Conservation (phyloP, 2,329 filamentous ascomycete genomes). For the Albifimbria verrucaria region DNA sequence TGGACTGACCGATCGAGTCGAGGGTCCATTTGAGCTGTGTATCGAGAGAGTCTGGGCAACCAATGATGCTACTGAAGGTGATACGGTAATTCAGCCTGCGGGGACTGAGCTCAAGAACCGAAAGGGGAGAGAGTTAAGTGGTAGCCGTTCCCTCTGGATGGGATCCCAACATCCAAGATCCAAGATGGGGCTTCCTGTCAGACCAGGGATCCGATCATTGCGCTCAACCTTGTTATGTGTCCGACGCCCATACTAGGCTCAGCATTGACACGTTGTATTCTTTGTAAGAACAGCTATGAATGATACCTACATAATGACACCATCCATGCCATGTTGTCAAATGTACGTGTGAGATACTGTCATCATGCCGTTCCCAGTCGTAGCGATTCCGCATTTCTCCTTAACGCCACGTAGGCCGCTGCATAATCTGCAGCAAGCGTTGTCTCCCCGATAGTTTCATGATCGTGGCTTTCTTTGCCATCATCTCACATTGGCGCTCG, state of each 20-base stretch:
- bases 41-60: constrained; percentile 90
- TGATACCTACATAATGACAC: no score
- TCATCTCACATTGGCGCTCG: constrained; percentile 70
- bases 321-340: constrained; percentile 4
- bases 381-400: constrained; percentile 32
- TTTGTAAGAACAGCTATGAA: no score
- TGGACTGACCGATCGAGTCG: constrained; percentile 82
- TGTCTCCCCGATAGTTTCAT: constrained; percentile 65
- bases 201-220: no score
- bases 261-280: no score
- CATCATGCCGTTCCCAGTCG: constrained; percentile 18
- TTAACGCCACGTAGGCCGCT: constrained; percentile 60
- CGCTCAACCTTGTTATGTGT: no score
- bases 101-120: constrained; percentile 31
- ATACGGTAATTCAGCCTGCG: constrained; percentile 13
- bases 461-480: constrained; percentile 78
- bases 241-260: no score
- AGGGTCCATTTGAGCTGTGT: constrained; percentile 82
- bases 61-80: constrained; percentile 45
- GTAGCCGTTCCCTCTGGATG: constrained; percentile 20
- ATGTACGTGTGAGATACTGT: no score
- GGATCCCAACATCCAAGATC: no score
- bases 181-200: no score
- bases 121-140: constrained; percentile 36
- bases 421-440: constrained; percentile 64